phyloP scores from a whole-genome alignment of 2,329 filamentous ascomycete genomes.

The Macroventuria anomochaeta region DNA sequence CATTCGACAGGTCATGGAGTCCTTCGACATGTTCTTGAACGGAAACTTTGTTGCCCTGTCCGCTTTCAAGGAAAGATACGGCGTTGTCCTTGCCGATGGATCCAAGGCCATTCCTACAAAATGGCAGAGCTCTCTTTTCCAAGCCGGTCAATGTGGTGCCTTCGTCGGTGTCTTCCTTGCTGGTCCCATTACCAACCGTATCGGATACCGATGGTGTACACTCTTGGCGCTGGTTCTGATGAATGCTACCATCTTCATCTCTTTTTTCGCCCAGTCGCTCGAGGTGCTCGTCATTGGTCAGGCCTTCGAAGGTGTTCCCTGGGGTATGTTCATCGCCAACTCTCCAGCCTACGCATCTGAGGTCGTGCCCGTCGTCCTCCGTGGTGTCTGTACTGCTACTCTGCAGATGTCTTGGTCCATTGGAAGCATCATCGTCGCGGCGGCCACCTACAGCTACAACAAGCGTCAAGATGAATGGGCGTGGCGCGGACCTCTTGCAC shows the following conservation, averaged over 20 bases:
- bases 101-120: constrained; percentile 55
- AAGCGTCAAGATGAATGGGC: constrained; percentile 31
- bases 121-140: constrained; percentile 66
- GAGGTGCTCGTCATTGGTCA: constrained; percentile 59
- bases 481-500: constrained; percentile 33
- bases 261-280: constrained; percentile 60
- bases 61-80: constrained; percentile 57
- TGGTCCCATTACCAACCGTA: constrained; percentile 62
- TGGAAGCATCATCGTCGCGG: constrained; percentile 66
- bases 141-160: constrained; percentile 63
- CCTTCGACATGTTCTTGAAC: constrained; percentile 67
- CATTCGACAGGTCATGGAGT: constrained; percentile 64
- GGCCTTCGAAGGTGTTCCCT: constrained; percentile 66
- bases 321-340: constrained; percentile 70
- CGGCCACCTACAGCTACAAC: constrained; percentile 62
- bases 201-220: constrained; percentile 66
- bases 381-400: constrained; percentile 65
- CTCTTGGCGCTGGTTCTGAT: constrained; percentile 60
- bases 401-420: constrained; percentile 70
- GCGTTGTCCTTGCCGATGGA: constrained; percentile 46
- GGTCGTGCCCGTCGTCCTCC: constrained; percentile 64
- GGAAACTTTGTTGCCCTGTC: constrained; percentile 63
- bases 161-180: constrained; percentile 66
- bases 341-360: constrained; percentile 67
- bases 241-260: constrained; percentile 66